These are phyloP conservation scores for Thymus mandschuricus DNA, from an alignment of 257 asterid species.

Conservation along the genomic window DNA sequence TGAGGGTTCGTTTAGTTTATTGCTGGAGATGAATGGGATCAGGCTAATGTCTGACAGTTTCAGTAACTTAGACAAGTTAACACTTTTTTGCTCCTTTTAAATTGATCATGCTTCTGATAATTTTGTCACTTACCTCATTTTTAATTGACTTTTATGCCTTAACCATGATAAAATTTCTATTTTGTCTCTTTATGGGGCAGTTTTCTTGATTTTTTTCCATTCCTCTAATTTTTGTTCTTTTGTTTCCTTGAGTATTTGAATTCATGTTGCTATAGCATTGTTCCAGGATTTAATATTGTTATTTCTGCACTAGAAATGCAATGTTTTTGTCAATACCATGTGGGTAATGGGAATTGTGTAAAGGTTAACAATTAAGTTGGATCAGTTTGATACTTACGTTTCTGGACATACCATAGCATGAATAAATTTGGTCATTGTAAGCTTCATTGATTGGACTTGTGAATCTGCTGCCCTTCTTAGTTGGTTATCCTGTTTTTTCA, in stretches of 20 bases:
- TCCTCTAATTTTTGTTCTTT: constrained; percentile 2
- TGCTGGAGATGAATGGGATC: constrained; percentile 21
- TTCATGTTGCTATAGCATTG: constrained; percentile 18
- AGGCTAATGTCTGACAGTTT: constrained; percentile 17
- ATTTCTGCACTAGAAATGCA: constrained; percentile 1
- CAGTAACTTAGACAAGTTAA: constrained; percentile 4
- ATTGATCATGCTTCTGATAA: constrained; percentile 5
- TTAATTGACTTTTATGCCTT: constrained; percentile 16
- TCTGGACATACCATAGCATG: background rate
- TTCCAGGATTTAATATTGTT: background rate
- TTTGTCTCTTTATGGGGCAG: constrained; percentile 25
- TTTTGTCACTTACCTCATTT: constrained; percentile 11
- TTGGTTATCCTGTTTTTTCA: constrained; percentile 21
- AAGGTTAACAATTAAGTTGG: background rate
- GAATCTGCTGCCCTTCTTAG: constrained; percentile 3
- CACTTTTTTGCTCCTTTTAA: constrained; percentile 16
- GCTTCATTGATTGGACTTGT: background rate
- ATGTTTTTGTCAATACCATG: constrained; percentile 16
- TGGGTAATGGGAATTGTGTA: background rate
- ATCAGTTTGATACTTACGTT: background rate
- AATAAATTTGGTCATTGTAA: background rate
- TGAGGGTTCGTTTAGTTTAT: constrained; percentile 16
- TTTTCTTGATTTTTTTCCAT: constrained; percentile 16
- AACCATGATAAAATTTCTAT: background rate
- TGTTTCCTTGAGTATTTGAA: background rate